Conservation (phyloP, 345 rosid genomes). For the Gossypium longicalyx region DNA sequence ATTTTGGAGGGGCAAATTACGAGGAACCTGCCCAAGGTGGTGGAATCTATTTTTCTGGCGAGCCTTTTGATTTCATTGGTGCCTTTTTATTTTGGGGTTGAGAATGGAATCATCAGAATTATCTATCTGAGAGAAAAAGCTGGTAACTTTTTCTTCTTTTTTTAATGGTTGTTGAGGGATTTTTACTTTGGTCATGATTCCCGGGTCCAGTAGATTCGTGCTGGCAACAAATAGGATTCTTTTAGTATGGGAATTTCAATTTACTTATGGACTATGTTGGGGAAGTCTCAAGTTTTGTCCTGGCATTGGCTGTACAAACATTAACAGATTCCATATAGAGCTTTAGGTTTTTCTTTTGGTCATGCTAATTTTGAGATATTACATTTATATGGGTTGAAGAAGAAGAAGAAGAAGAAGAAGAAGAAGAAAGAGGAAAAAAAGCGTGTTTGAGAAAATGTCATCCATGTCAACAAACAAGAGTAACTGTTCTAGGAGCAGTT, state of each 20-base stretch:
- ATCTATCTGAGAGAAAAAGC: neutral
- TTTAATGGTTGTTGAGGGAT: neutral
- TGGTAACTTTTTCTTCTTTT: conserved; percentile 6
- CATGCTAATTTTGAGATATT: conserved; percentile 11
- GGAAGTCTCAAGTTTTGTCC: conserved; percentile 3
- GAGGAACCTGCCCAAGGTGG: conserved; percentile 2
- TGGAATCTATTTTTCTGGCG: conserved; percentile 11
- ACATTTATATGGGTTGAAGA: conserved; percentile 6
- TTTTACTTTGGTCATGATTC: conserved; percentile 18
- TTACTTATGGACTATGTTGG: conserved; percentile 21
- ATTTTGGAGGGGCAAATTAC: neutral
- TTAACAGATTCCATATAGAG: conserved; percentile 14
- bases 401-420: conserved; percentile 10
- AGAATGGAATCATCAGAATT: conserved; percentile 9
- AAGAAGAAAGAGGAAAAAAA: conserved; percentile 11
- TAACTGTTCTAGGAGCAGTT: conserved; percentile 45
- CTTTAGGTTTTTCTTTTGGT: neutral
- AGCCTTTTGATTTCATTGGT: conserved; percentile 12
- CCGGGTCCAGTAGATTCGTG: conserved; percentile 33
- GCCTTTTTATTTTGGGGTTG: conserved; percentile 6
- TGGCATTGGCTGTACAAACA: neutral
- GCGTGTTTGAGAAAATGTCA: conserved; percentile 38
- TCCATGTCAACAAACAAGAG: conserved; percentile 45
- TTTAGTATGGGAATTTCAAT: neutral
- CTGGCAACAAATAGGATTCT: conserved; percentile 4